Evolutionary conservation across 805 yeast genomes (phyloP).

Genomic region (Blastobotrys peoriensis): DNA sequence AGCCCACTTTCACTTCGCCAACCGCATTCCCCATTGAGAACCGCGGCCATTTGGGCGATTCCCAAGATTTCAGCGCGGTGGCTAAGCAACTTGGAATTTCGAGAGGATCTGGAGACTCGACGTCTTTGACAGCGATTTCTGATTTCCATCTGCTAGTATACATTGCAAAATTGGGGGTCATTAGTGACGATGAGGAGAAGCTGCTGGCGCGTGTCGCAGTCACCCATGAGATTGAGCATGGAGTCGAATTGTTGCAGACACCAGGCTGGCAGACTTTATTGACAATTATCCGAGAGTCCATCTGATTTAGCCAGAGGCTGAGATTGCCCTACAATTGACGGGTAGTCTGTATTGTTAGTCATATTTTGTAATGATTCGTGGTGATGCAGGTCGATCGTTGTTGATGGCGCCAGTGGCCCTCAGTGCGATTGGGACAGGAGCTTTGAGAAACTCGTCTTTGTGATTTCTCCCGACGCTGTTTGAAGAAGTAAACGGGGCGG

Average conservation of each 20-base stretch:
- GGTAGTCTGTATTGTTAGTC: too few relatives aligned
- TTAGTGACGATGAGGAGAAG: constrained; percentile 49
- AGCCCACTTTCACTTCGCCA: constrained; percentile 43
- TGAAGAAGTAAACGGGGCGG: too few relatives aligned
- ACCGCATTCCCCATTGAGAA: constrained; percentile 67
- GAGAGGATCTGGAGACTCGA: constrained; percentile 16
- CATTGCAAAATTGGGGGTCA: constrained; percentile 49
- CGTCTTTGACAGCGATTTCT: constrained; percentile 37
- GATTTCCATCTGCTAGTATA: constrained; percentile 75
- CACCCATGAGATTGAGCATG: constrained; percentile 38
- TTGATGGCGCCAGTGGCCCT: background rate
- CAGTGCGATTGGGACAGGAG: background rate
- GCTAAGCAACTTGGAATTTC: constrained; percentile 42
- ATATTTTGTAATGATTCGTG: background rate
- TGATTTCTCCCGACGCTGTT: too few relatives aligned
- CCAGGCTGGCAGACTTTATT: constrained; percentile 82
- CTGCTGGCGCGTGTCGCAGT: constrained; percentile 45
- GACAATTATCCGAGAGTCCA: constrained; percentile 38
- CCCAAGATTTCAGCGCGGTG: constrained; percentile 59
- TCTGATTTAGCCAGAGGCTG: too few relatives aligned
- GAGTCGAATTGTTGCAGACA: constrained; percentile 47
- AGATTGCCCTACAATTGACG: too few relatives aligned
- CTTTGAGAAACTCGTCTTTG: background rate
- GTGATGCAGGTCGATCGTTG: background rate
- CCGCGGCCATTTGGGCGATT: constrained; percentile 65